Base-by-base conservation (phyloP, 164 flowering plant genomes). In the Macadamia tetraphylla region DNA sequence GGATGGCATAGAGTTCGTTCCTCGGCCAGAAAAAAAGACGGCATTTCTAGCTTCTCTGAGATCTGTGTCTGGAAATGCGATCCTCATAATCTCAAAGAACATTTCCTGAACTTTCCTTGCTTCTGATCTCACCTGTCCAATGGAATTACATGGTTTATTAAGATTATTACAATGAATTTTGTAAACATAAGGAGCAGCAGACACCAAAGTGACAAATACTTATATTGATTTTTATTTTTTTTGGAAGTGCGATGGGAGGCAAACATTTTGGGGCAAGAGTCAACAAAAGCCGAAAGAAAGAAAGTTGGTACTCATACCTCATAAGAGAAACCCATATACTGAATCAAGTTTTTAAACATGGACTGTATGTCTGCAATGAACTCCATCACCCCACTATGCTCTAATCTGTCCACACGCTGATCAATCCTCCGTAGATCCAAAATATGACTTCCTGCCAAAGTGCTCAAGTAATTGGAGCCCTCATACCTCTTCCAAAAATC, bases 61-160 rank as follows among this genome's bases (percentile, higher is more conserved):
- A 79, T 94, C 98, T 7, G 83, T 79, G 64, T 89, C 98, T 1
- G 94, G 92, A 76, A 92, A 90, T 62, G 86, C 88, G 72, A 81
- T 79, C 79, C 84, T 90, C 85, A 90, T 74, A 44, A 90, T 80
- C 31, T 92, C 97, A 60, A 90, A 94, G 72, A 90, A 92, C 67
- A 92, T 87, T 67, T 88, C 92, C 48, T 92, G 98, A 9, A 92
- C 88, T 74, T 90, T 92, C 71, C 86, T 87, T 15, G 93, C 99
- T 78, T 95, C 99, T 9, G 83, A 73, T 73, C 92, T 80, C 67
- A 88, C 98, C 99, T 95, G 87, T 15, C 62, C 23, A 59, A 68
- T 58, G 57, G 14, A 53, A 53, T 4, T 53, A 53, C 3, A 53
- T 3, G 17, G 57, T 53, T 53, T 9, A 3, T 23, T 23, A 23